These are phyloP conservation scores for Fereydounia khargensis DNA, from an alignment of 1,284 basidiomycete genomes.

Conservation along the genomic window DNA sequence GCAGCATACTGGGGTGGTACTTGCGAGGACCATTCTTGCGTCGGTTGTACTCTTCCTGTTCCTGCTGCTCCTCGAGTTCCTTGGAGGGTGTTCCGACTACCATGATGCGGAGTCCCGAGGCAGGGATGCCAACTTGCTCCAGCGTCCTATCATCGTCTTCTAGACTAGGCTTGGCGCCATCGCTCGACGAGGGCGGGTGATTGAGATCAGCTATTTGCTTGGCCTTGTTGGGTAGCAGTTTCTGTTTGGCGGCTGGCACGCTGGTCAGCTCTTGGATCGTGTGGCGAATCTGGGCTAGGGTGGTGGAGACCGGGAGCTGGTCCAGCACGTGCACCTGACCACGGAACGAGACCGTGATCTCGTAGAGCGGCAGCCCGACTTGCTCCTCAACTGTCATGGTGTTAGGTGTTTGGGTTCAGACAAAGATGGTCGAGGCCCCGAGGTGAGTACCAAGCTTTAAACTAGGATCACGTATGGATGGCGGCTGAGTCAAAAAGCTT, in stretches of 20 bases:
- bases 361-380: no score
- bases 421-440: no score
- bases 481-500: no score
- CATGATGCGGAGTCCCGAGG: slow-evolving; percentile 9
- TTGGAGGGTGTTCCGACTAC: slow-evolving; percentile 29
- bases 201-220: slow-evolving; percentile 21
- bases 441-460: no score
- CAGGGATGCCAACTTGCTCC: slow-evolving; percentile 9
- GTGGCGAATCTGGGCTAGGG: slow-evolving; percentile 16
- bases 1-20: slow-evolving; percentile 46
- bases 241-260: slow-evolving; percentile 31
- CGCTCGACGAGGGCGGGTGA: no score
- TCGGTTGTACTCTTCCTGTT: slow-evolving; percentile 16
- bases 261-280: slow-evolving; percentile 20
- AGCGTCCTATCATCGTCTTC: slow-evolving; percentile 9
- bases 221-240: slow-evolving; percentile 24
- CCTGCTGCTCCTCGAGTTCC: slow-evolving; percentile 23
- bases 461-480: no score
- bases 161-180: background rate
- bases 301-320: background rate
- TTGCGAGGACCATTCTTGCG: slow-evolving; percentile 29
- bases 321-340: slow-evolving; percentile 14
- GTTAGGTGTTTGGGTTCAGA: no score
- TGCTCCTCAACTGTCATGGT: no score
- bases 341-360: slow-evolving; percentile 12